phyloP scores from a whole-genome alignment of 2,329 filamentous ascomycete species.

The Fusarium albosuccineum region DNA sequence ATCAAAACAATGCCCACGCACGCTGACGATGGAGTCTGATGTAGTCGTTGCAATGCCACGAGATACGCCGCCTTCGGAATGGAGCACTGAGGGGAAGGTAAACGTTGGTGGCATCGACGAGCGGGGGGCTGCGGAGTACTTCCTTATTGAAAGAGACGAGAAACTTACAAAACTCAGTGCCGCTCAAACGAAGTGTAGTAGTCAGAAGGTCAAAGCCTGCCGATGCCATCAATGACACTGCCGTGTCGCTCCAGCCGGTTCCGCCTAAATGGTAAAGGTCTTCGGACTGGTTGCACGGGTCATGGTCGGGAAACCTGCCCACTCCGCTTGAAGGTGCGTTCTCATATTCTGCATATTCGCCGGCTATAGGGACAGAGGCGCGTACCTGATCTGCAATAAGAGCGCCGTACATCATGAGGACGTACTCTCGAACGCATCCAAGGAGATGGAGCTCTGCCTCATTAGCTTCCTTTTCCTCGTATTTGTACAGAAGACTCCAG shows the following conservation, averaged over 20 bases:
- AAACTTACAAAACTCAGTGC: neutral
- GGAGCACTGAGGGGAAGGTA: neutral
- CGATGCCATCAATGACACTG: constrained; percentile 11
- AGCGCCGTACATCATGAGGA: constrained; percentile 10
- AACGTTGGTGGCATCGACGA: constrained; percentile 5
- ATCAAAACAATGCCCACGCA: neutral
- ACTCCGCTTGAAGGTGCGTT: neutral
- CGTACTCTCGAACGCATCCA: constrained; percentile 6
- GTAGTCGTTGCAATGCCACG: constrained; percentile 16
- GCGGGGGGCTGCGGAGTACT: neutral
- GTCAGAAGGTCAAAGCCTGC: constrained; percentile 13
- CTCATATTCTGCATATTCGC: neutral
- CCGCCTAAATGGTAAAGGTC: neutral
- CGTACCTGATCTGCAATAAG: constrained; percentile 5
- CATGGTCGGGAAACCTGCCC: neutral
- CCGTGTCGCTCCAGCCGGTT: neutral
- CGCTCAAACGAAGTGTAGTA: neutral
- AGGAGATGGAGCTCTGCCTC: constrained; percentile 1
- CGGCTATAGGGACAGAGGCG: neutral
- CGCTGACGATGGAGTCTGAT: constrained; percentile 11
- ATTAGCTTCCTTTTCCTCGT: neutral
- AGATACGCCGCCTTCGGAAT: neutral
- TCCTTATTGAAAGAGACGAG: neutral
- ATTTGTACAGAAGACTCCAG: constrained; percentile 4
- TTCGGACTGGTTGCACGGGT: neutral